Conservation (phyloP, 805 yeast species). For the Ogataea angusta region DNA sequence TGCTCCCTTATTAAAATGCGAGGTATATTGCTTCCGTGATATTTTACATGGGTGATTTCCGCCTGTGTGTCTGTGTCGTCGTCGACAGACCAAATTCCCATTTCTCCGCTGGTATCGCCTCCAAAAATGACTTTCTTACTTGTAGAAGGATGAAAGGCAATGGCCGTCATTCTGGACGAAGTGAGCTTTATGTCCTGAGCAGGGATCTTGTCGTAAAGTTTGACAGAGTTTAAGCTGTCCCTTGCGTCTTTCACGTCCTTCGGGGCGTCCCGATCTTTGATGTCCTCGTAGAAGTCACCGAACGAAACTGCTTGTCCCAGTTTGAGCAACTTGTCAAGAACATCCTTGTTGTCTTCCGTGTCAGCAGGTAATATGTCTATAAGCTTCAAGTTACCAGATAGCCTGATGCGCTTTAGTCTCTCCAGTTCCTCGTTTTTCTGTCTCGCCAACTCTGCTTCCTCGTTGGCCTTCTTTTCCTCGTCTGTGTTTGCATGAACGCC, state of each 20-base stretch:
- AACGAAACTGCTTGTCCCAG: conserved; percentile 56
- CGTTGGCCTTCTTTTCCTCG: conserved; percentile 46
- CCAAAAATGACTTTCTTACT: conserved; percentile 66
- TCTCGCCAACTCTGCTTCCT: conserved; percentile 35
- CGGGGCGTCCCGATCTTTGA: conserved; percentile 38
- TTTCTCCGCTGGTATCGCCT: conserved; percentile 84
- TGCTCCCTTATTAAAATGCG: conserved; percentile 49
- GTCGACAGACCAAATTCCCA: conserved; percentile 85
- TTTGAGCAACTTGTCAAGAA: conserved; percentile 33
- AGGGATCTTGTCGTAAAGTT: conserved; percentile 52
- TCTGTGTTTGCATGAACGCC: conserved; percentile 50
- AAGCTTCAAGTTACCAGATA: conserved; percentile 63
- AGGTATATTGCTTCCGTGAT: conserved; percentile 75
- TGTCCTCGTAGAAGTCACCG: conserved; percentile 66
- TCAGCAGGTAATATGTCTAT: conserved; percentile 49
- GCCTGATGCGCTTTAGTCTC: conserved; percentile 55
- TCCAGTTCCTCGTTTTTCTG: conserved; percentile 32
- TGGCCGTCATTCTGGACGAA: conserved; percentile 67
- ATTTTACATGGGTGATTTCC: conserved; percentile 59
- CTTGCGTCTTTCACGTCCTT: conserved; percentile 47
- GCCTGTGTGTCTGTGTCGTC: conserved; percentile 40
- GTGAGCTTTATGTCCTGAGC: conserved; percentile 72
- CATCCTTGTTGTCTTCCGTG: conserved; percentile 31
- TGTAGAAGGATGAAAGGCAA: conserved; percentile 72
- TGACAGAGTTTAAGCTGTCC: conserved; percentile 49